phyloP scores from a whole-genome alignment of 371 early-diverging fungal species.

The Basidiobolus heterosporus region DNA sequence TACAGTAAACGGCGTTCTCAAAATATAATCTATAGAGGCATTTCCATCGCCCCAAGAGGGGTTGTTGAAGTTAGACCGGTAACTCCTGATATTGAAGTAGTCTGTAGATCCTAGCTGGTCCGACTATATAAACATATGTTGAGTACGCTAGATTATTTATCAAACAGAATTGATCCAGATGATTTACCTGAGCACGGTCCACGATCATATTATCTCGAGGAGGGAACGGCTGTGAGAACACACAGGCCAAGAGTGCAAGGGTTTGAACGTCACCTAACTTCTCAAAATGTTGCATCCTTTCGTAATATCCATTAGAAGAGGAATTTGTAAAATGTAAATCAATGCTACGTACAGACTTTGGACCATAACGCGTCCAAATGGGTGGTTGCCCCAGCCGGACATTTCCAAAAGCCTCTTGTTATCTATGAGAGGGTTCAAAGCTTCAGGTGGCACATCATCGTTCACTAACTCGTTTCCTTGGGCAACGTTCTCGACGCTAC shows the following conservation, averaged over 20 bases:
- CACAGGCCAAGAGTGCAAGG: conserved; percentile 63
- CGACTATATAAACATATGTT: no score
- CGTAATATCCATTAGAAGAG: background rate
- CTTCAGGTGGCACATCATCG: conserved; percentile 10
- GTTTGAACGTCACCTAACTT: conserved; percentile 66
- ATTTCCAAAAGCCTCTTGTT: conserved; percentile 12
- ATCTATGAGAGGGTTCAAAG: conserved; percentile 7
- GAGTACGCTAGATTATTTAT: background rate
- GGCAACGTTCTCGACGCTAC: conserved; percentile 2
- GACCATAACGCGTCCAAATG: conserved; percentile 42
- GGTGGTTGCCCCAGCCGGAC: conserved; percentile 47
- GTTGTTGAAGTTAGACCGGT: no score
- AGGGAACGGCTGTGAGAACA: conserved; percentile 30
- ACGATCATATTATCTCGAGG: background rate
- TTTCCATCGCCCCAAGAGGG: no score
- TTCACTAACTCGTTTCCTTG: conserved; percentile 17
- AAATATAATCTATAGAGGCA: no score
- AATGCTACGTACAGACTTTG: conserved; percentile 31
- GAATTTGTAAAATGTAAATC: background rate
- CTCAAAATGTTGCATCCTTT: conserved; percentile 44
- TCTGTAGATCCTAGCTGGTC: no score
- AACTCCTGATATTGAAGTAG: no score
- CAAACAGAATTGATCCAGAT: no score
- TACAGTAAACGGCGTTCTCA: no score
- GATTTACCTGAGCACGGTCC: no score